phyloP scores from a whole-genome alignment of 257 asterid species.

The Scutellaria baicalensis region DNA sequence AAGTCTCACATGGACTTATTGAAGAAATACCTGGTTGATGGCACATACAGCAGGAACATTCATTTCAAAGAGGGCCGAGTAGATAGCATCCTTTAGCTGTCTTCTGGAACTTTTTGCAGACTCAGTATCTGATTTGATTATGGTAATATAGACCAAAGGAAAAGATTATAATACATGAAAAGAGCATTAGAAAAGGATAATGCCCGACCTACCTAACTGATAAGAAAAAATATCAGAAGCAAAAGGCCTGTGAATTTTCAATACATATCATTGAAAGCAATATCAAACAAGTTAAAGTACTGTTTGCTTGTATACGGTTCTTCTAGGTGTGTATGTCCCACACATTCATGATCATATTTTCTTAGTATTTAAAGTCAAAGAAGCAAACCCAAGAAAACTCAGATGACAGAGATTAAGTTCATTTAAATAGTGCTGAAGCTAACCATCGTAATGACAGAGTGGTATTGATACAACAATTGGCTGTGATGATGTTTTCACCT shows the following conservation, averaged over 20 bases:
- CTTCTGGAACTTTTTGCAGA: constrained; percentile 68
- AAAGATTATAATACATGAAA: background rate
- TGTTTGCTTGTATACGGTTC: background rate
- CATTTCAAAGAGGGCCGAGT: constrained; percentile 81
- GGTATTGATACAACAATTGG: constrained; percentile 90
- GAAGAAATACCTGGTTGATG: constrained; percentile 70
- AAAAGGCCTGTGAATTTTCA: constrained; percentile 8
- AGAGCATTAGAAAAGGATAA: background rate
- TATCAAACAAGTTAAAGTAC: background rate
- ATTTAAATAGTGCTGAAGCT: constrained; percentile 26
- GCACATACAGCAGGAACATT: constrained; percentile 97
- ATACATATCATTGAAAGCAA: background rate
- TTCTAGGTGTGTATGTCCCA: background rate
- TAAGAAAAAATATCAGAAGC: background rate
- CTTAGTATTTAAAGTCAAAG: background rate
- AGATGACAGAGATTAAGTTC: background rate
- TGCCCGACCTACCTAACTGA: background rate
- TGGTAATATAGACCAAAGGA: constrained; percentile 1
- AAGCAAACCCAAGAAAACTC: constrained; percentile 3
- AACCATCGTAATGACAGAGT: constrained; percentile 77
- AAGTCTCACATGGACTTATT: background rate
- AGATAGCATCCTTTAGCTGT: constrained; percentile 72
- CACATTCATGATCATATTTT: background rate
- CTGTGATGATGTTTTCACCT: constrained; percentile 74
- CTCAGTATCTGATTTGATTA: constrained; percentile 54